Base-by-base conservation (phyloP, 176 grass and related monocot species). In the Typha latifolia region DNA sequence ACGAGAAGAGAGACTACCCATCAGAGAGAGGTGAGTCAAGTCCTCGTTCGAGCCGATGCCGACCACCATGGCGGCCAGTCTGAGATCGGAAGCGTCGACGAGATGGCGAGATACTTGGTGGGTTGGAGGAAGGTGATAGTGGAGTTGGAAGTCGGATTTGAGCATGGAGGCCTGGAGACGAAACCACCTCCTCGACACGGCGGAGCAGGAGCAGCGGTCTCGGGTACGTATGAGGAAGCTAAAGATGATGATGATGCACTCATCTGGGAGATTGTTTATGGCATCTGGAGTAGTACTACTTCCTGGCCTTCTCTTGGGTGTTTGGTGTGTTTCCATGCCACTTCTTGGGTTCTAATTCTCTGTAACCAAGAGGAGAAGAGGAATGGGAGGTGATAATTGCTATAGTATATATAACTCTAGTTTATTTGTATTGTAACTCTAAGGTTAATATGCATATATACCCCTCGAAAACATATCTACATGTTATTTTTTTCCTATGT, bases 121-220 rank as follows among this genome's bases (percentile, higher is more conserved):
- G 37, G 4, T 29, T 29, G 11, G 47, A 48, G n/a, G 62, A 29
- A 32, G 13, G 27, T 15, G 22, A 2, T 5, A 5, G 9, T 32
- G 26, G 62, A 14, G 14, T 24, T 15, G 19, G 62, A 15, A 43
- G 62, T 37, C 62, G 62, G 62, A 64, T 14, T 31, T 64, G 14
- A 10, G 27, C 62, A 64, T 64, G 26, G 26, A 32, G 26, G 62
- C 62, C 16, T 64, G 62, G 12, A 64, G 24, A 12, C 31, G 12
- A 14, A 32, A 37, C 62, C 62, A 64, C 37, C 37, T 64, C 62
- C 22, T 64, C 12, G 62, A 64, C 12, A 64, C 62, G 14, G 26
- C 62, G 62, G 24, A 24, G 62, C 62, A 64, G 11, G 27, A 29
- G 27, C 24, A 64, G 14, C 62, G 62, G 29, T 64, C 26, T 32